These are phyloP conservation scores for Cicer yamashitae DNA, from an alignment of 306 rosid species.

Conservation along the genomic window DNA sequence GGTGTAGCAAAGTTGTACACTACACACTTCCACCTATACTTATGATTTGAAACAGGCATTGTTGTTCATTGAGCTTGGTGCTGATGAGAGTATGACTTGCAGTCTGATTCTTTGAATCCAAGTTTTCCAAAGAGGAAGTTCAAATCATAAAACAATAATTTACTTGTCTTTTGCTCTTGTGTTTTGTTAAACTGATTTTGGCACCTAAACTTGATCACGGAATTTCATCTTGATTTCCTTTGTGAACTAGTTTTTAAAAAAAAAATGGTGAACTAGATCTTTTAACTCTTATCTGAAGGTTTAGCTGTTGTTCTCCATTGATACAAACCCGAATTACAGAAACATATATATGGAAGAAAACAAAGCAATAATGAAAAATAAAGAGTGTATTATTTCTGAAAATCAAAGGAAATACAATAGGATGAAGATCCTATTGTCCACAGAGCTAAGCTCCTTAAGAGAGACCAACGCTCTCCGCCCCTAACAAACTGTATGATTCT, in stretches of 20 bases:
- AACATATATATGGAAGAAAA: too few relatives aligned
- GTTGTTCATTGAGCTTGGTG: constrained; percentile 9
- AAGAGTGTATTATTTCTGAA: too few relatives aligned
- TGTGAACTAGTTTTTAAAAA: neutral
- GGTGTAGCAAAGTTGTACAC: constrained; percentile 7
- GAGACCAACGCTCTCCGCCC: too few relatives aligned
- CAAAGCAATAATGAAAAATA: too few relatives aligned
- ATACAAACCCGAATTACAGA: too few relatives aligned
- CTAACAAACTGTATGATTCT: too few relatives aligned
- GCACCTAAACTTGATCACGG: constrained; percentile 15
- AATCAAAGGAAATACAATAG: too few relatives aligned
- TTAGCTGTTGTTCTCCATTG: neutral
- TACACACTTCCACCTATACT: neutral
- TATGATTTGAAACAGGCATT: neutral
- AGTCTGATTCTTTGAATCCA: constrained; percentile 32
- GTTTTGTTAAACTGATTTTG: constrained; percentile 15
- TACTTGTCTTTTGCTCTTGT: constrained; percentile 20
- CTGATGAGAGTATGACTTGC: constrained; percentile 18
- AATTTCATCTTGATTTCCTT: constrained; percentile 15
- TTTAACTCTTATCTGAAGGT: constrained; percentile 13
- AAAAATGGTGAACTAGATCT: neutral
- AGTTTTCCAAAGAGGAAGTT: constrained; percentile 19
- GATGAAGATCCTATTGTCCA: too few relatives aligned
- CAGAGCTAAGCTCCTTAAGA: too few relatives aligned
- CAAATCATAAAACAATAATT: constrained; percentile 5